Base-by-base conservation (phyloP, 1,284 basidiomycete genomes). In the Papiliotrema laurentii region DNA sequence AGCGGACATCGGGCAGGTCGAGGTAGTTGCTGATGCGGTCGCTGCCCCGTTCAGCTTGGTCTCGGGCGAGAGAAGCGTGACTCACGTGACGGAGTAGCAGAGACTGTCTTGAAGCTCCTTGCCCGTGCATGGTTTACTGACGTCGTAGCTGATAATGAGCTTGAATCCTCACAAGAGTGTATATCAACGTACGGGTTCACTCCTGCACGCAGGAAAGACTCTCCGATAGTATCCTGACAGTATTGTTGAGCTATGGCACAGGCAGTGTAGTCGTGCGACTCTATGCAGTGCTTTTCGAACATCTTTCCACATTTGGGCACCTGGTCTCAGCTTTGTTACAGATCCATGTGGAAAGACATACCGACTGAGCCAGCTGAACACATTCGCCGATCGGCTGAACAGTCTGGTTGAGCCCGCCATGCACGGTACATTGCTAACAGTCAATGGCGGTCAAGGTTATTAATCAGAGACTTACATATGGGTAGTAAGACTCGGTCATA, bases 161-260 rank as follows among this genome's bases (percentile, higher is more conserved):
- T 28, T n/a, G 22, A 26, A 36, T 28, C 9, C 26, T 16, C 19
- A 21, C 37, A 22, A 14, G 24, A 33, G 33, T 45, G 19, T 5
- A 31, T 25, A 6, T 10, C 18, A 16, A 47, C 59, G 44, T 43
- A 63, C 49, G 72, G 72, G 58, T 75, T 75, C 21, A 68, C 58
- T 7, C 61, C 61, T 19, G 72, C 63, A 0, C 25, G 40, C 27
- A 66, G 46, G 64, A 73, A 73, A 2, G 62, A 51, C 13, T 38
- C 44, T 14, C 71, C 71, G 9, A 81, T 56, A 4, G 72, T 71
- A 16, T 56, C 47, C 7, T 64, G 51, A 65, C 85, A 87, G 66
- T 86, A 85, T n/a, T 64, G 64, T 25, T 81, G 73, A 1, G 84
- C 81, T 10, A 83, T 81, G 28, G 71, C 68, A 59, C 85, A 87